These are phyloP conservation scores for Yamadazyma insecticola DNA, from an alignment of 805 yeast genomes.

Conservation along the genomic window DNA sequence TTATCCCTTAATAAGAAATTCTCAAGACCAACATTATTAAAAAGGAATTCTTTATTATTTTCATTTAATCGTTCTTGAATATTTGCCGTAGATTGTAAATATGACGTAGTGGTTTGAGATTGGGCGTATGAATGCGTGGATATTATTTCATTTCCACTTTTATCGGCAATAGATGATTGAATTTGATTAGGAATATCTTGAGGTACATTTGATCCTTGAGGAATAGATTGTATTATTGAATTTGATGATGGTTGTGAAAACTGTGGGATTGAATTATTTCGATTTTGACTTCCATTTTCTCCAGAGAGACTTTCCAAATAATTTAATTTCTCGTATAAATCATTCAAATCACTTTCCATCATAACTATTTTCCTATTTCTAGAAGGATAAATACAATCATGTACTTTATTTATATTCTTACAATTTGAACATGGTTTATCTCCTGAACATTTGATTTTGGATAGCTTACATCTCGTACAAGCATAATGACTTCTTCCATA, in stretches of 20 bases:
- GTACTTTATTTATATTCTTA: constrained; percentile 25
- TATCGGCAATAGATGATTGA: too few species aligned
- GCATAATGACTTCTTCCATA: constrained; percentile 41
- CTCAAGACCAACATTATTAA: constrained; percentile 14
- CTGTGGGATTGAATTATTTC: not conserved
- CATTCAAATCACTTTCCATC: constrained; percentile 38
- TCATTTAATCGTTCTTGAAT: constrained; percentile 11
- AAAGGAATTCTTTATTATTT: constrained; percentile 8
- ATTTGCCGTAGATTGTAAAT: too few species aligned
- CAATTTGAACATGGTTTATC: constrained; percentile 40
- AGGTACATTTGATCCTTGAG: too few species aligned
- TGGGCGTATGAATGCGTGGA: not conserved
- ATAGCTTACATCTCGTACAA: constrained; percentile 36
- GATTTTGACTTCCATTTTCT: too few species aligned
- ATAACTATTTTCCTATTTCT: constrained; percentile 39
- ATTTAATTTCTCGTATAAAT: constrained; percentile 27
- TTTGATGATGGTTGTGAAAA: constrained; percentile 2
- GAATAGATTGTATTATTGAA: not conserved
- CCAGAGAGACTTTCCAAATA: constrained; percentile 22
- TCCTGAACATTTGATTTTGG: constrained; percentile 39
- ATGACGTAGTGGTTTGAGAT: too few species aligned
- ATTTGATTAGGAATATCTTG: too few species aligned
- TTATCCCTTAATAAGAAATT: constrained; percentile 21
- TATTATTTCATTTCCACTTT: too few species aligned
- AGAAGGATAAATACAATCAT: constrained; percentile 31